Evolutionary conservation across 2,329 filamentous ascomycete genomes (phyloP).

Genomic region (Coniochaeta pulveracea): DNA sequence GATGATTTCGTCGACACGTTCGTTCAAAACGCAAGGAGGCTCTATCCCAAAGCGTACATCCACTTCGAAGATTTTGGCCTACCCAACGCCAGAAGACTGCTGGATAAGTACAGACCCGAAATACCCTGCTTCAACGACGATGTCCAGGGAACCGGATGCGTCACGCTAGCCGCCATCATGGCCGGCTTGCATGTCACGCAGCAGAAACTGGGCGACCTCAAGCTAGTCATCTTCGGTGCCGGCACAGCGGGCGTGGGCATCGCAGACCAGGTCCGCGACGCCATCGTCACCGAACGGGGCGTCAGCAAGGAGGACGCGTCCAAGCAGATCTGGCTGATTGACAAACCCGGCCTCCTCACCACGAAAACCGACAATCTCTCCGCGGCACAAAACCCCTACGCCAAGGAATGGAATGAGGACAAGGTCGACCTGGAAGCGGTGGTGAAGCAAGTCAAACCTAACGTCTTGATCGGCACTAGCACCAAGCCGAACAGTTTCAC

Average conservation of each 20-base stretch:
- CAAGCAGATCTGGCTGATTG: slow-evolving; percentile 73
- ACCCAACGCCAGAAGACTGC: slow-evolving; percentile 59
- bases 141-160: slow-evolving; percentile 79
- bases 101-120: slow-evolving; percentile 62
- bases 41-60: slow-evolving; percentile 71
- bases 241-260: slow-evolving; percentile 79
- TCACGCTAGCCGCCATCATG: slow-evolving; percentile 74
- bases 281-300: slow-evolving; percentile 57
- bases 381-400: slow-evolving; percentile 55
- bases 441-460: slow-evolving; percentile 60
- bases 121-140: slow-evolving; percentile 88
- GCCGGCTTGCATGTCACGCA: slow-evolving; percentile 61
- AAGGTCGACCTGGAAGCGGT: slow-evolving; percentile 53
- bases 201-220: slow-evolving; percentile 54
- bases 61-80: slow-evolving; percentile 88
- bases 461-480: slow-evolving; percentile 75
- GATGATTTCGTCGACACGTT: slow-evolving; percentile 69
- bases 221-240: slow-evolving; percentile 67
- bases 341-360: slow-evolving; percentile 69
- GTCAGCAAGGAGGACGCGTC: slow-evolving; percentile 64
- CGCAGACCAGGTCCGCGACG: slow-evolving; percentile 72
- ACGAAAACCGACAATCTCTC: slow-evolving; percentile 40
- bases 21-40: slow-evolving; percentile 52
- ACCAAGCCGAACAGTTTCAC: slow-evolving; percentile 70
- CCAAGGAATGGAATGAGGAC: slow-evolving; percentile 50